Conservation (phyloP, 78 protist species). For the Mantamonas sphyraenae region DNA sequence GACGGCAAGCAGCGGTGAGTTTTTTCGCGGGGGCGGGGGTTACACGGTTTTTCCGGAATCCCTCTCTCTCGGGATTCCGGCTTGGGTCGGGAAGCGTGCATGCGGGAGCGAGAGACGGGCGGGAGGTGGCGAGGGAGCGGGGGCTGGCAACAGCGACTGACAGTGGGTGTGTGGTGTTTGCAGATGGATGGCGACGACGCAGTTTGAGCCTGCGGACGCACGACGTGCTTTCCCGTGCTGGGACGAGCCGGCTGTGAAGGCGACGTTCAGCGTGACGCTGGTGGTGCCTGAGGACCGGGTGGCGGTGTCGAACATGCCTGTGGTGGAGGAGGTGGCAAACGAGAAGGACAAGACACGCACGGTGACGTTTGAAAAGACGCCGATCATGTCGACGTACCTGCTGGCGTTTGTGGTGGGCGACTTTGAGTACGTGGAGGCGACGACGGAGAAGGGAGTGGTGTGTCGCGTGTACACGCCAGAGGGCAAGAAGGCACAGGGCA, state of each 20-base stretch:
- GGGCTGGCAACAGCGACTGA: neutral
- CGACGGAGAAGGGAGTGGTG: conserved; percentile 30
- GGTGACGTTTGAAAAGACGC: conserved; percentile 36
- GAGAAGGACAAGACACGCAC: neutral
- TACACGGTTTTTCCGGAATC: conserved; percentile 28
- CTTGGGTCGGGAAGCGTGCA: conserved; percentile 29
- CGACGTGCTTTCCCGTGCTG: conserved; percentile 77
- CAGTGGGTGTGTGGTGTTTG: neutral
- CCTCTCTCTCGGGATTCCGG: conserved; percentile 25
- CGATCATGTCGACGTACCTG: conserved; percentile 82
- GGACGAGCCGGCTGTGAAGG: conserved; percentile 84
- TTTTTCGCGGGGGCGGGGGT: neutral
- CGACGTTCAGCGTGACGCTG: conserved; percentile 47
- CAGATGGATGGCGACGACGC: conserved; percentile 66
- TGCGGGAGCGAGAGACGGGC: conserved; percentile 40
- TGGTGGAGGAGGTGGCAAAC: neutral
- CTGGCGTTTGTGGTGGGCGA: conserved; percentile 80
- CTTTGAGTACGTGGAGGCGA: conserved; percentile 57
- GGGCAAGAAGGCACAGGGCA: conserved; percentile 50
- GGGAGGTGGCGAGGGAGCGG: conserved; percentile 17
- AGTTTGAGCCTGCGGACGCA: conserved; percentile 83
- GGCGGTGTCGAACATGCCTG: conserved; percentile 44
- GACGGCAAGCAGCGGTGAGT: neutral
- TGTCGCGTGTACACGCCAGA: conserved; percentile 68
- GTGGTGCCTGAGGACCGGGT: neutral